Conservation (phyloP, 2,329 filamentous ascomycete genomes). For the Pezicula neosporulosa region DNA sequence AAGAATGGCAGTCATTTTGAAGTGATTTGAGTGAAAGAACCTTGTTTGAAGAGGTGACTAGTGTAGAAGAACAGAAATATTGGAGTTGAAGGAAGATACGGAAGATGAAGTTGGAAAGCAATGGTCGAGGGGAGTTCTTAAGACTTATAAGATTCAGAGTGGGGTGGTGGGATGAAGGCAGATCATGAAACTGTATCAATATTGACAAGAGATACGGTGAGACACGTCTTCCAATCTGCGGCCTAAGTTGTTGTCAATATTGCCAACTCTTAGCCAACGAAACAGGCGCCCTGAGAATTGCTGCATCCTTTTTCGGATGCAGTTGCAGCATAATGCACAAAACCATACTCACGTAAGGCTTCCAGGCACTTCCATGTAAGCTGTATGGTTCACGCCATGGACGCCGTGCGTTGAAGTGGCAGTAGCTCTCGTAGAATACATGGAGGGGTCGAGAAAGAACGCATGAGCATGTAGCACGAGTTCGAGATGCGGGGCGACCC, state of each 20-base stretch:
- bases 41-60: not conserved
- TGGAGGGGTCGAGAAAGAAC: not conserved
- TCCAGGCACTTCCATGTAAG: not conserved
- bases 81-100: not conserved
- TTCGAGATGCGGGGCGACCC: constrained; percentile 1
- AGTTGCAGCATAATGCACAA: not conserved
- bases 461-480: not conserved
- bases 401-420: not conserved
- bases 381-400: not conserved
- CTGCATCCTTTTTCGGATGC: not conserved
- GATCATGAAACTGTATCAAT: constrained; percentile 1
- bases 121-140: not conserved
- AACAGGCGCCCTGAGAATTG: not conserved
- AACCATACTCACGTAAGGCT: not conserved
- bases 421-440: not conserved
- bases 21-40: constrained; percentile 4
- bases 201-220: not conserved
- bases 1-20: constrained; percentile 26
- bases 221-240: not conserved
- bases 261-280: not conserved
- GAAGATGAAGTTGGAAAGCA: not conserved
- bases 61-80: not conserved
- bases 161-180: constrained; percentile 1
- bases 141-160: constrained; percentile 1
- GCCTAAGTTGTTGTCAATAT: not conserved